phyloP scores from a whole-genome alignment of 768 basidiomycete species.

The Boletus sensibilis region DNA sequence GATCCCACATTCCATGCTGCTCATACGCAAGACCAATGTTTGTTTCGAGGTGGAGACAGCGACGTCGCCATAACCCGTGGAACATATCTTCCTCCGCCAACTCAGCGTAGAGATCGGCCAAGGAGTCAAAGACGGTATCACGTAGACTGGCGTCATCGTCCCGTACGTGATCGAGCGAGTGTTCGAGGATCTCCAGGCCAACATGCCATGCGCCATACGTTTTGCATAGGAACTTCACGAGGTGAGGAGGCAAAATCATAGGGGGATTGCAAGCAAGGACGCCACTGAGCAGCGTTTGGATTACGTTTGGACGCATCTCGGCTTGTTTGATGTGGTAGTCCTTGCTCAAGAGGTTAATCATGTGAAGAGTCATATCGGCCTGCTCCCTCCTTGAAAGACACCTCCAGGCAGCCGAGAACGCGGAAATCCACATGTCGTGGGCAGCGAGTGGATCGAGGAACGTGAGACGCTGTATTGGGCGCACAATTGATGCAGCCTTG shows the following conservation, averaged over 20 bases:
- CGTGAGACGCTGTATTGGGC: constrained; percentile 77
- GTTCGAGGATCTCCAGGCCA: constrained; percentile 79
- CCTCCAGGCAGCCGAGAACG: constrained; percentile 85
- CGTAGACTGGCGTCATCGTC: constrained; percentile 79
- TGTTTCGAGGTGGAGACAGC: constrained; percentile 86
- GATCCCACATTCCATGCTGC: constrained; percentile 96
- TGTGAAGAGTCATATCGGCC: constrained; percentile 81
- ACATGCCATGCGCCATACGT: constrained; percentile 97
- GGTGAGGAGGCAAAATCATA: constrained; percentile 88
- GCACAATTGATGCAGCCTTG: constrained; percentile 56
- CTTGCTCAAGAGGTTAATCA: constrained; percentile 87
- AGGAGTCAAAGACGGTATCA: constrained; percentile 84
- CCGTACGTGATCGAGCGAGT: constrained; percentile 72
- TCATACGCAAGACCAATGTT: constrained; percentile 87
- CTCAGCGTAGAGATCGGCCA: constrained; percentile 95
- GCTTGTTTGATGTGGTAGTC: constrained; percentile 91
- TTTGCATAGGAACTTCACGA: constrained; percentile 95
- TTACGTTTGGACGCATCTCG: constrained; percentile 85
- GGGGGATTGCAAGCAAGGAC: constrained; percentile 83
- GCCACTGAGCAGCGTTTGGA: constrained; percentile 86
- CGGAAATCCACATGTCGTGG: constrained; percentile 82
- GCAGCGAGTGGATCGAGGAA: constrained; percentile 77
- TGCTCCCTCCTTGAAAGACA: constrained; percentile 87
- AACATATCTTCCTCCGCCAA: constrained; percentile 96
- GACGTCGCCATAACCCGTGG: constrained; percentile 92